phyloP scores from a whole-genome alignment of 371 early-diverging fungal species.

The Apophysomyces ossiformis region DNA sequence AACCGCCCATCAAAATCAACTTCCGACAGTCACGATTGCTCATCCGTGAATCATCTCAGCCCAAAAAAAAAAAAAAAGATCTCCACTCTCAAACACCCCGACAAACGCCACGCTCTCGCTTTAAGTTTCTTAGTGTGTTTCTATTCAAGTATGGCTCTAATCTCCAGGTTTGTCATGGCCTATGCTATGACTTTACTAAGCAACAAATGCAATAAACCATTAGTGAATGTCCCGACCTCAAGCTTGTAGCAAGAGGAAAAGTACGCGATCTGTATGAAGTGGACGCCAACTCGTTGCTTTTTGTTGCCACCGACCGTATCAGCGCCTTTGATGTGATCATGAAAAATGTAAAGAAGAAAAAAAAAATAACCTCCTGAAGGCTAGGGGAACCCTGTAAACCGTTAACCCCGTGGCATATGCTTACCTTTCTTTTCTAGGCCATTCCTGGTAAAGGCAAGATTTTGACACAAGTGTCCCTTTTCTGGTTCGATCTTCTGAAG shows the following conservation, averaged over 20 bases:
- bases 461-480: constrained; percentile 89
- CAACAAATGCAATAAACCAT: not conserved
- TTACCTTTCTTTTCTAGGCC: constrained; percentile 55
- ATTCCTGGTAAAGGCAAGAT: constrained; percentile 97
- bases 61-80: not conserved
- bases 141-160: not conserved
- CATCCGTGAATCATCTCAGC: not conserved
- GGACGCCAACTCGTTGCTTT: constrained; percentile 84
- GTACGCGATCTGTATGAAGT: constrained; percentile 96
- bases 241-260: constrained; percentile 94
- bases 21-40: constrained; percentile 11
- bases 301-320: constrained; percentile 97
- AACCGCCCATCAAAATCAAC: not conserved
- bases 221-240: constrained; percentile 88
- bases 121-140: not conserved
- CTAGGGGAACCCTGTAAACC: too few relatives aligned
- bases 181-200: too few relatives aligned
- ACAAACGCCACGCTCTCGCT: constrained; percentile 2
- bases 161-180: not conserved
- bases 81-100: not conserved
- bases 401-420: not conserved
- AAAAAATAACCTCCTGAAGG: not conserved
- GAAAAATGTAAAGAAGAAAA: constrained; percentile 80
- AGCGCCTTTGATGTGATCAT: constrained; percentile 98
- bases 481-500: constrained; percentile 92